Base-by-base conservation (phyloP, 2,329 filamentous ascomycete genomes). In the Dendryphion nanum region DNA sequence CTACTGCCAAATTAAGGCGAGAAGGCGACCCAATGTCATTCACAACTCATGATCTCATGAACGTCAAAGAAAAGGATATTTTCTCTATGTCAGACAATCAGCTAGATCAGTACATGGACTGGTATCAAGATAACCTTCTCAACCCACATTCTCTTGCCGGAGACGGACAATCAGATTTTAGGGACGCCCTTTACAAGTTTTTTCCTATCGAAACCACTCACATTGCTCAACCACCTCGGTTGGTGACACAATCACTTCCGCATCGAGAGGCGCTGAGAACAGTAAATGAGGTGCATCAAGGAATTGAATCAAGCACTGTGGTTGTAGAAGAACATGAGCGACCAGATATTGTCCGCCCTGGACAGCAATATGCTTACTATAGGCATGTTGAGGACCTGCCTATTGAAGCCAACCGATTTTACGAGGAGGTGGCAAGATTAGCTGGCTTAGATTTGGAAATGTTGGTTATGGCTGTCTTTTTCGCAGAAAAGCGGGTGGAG, bases 71-170 rank as follows among this genome's bases (percentile, higher is more conserved):
- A 38, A 67, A 70, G 4, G 77, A 88, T 49, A 75, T 87, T 6
- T 73, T 82, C 28, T 61, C 68, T 2, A 82, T 90, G 78, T 72
- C 68, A 3, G 66, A 73, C 4, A 66, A 74, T 16, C 75, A 85
- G 45, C 68, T 91, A 24, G 85, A 90, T 53, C 77, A 85, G 42
- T 91, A 89, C 55, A 73, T 94, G 64, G 79, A 88, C 62, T 93
- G 85, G 82, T 90, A 86, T 58, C 81, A 86, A 56, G 73, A 75
- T 40, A 83, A 75, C 30, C 86, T 81, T 72, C 63, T 79, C 31
- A 70, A 73, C 44, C n/a, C 23, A 8, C 10, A 26, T n/a, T n/a
- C 10, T n/a, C 10, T n/a, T 3, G 23, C n/a, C 10, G 10, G n/a
- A n/a, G 70, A 76, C 39, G 61, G 66, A 35, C 51, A 64, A 13